Base-by-base conservation (phyloP, 768 basidiomycete species). In the Cubamyces sp. region DNA sequence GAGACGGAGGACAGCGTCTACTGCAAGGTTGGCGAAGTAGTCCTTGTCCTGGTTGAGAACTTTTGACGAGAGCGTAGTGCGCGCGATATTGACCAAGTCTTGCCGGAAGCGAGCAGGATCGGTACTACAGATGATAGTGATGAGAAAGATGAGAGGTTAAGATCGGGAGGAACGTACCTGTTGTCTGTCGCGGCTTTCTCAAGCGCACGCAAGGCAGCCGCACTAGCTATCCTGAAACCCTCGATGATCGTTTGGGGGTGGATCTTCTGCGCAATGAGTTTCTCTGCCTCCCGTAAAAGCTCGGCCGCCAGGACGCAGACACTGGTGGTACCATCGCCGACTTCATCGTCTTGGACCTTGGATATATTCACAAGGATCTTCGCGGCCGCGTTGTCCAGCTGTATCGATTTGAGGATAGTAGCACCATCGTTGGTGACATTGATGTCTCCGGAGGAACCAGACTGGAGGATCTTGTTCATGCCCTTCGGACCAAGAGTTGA, bases 311-410 rank as follows among this genome's bases (percentile, higher is more conserved):
- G 76, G 15, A 99, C 96, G 54, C 92, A 94, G 26, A 98, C 94
- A 53, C 82, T 86, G 23, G 93, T 96, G 39, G 93, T 96, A 43
- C 93, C 97, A 76, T 98, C 97, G 19, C 97, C 97, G 49, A 99
- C 88, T 75, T 99, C 97, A 73, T 99, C 97, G 73, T 99, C 97
- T 78, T 98, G 97, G n/a, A 98, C 96, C 74, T 99, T 99, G 0
- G 95, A 96, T 76, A 99, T 98, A 77, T 99, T 98, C 70, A 99
- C 97, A 57, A 99, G 84, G 74, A 99, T 98, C 82, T 99, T 99
- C 42, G 97, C 97, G 2, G 96, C 96, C 5, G 97, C 93, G 74
- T 99, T 98, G 77, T 99, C 97, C 65, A 99, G 87, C 70, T 94
- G 91, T 70, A 99, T 98, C 50, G 92, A 88, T 75, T 98, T 98